phyloP scores from a whole-genome alignment of 2,329 filamentous ascomycete species.

The Neonectria hederae region DNA sequence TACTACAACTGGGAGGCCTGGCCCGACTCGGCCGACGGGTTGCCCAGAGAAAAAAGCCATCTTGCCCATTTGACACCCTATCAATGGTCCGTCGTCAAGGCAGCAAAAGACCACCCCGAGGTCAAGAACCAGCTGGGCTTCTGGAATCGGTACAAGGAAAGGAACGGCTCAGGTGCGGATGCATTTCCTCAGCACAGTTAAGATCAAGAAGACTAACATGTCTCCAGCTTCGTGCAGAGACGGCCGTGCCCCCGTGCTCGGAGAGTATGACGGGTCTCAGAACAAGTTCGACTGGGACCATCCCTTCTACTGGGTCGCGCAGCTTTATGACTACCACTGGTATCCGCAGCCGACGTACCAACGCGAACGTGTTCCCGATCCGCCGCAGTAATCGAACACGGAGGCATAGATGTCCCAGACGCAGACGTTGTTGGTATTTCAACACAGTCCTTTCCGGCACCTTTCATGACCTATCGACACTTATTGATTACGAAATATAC shows the following conservation, averaged over 20 bases:
- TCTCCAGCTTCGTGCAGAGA: neutral
- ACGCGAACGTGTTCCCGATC: slow-evolving; percentile 30
- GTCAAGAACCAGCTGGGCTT: slow-evolving; percentile 38
- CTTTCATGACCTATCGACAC: neutral
- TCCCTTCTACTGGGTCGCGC: slow-evolving; percentile 56
- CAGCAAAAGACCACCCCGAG: slow-evolving; percentile 39
- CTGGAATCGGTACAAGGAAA: slow-evolving; percentile 37
- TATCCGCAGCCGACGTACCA: slow-evolving; percentile 45
- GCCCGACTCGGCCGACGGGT: slow-evolving; percentile 38
- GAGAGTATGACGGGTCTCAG: slow-evolving; percentile 39
- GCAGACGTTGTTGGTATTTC: neutral
- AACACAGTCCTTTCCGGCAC: neutral
- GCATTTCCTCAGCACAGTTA: too few relatives aligned
- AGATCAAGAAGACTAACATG: neutral
- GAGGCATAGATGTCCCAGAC: neutral
- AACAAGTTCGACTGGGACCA: slow-evolving; percentile 49
- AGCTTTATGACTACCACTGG: slow-evolving; percentile 58
- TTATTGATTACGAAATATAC: neutral
- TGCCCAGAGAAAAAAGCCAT: neutral
- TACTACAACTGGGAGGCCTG: slow-evolving; percentile 55
- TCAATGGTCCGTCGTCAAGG: slow-evolving; percentile 47
- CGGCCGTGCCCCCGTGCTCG: neutral
- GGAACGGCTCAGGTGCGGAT: slow-evolving; percentile 37
- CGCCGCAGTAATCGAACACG: neutral
- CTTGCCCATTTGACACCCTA: slow-evolving; percentile 44